Evolutionary conservation across 148 eudicot genomes (phyloP).

Genomic region (Vaccinium vitisidaea): DNA sequence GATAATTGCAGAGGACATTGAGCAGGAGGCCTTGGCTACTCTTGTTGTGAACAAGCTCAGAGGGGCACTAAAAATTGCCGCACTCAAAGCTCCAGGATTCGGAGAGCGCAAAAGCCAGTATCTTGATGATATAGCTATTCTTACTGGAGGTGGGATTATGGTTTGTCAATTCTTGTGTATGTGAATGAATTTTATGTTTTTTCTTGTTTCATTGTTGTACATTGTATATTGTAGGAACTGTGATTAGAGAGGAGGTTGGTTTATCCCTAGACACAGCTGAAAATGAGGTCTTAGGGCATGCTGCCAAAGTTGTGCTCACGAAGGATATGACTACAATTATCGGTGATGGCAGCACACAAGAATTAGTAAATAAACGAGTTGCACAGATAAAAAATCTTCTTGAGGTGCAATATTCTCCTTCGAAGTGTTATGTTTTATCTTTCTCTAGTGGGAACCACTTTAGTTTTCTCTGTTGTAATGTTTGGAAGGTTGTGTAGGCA

Average conservation of each 20-base stretch:
- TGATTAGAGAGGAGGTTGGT: conserved; percentile 66
- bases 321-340: conserved; percentile 57
- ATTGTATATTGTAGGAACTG: conserved; percentile 37
- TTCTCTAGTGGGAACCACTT: background rate
- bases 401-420: conserved; percentile 36
- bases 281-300: conserved; percentile 55
- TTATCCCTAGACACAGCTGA: conserved; percentile 48
- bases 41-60: conserved; percentile 76
- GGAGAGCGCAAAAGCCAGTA: conserved; percentile 66
- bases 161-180: background rate
- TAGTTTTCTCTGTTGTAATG: background rate
- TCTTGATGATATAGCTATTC: conserved; percentile 69
- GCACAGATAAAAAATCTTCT: conserved; percentile 45
- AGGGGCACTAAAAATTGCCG: conserved; percentile 73
- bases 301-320: conserved; percentile 49
- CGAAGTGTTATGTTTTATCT: background rate
- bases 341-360: conserved; percentile 70
- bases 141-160: conserved; percentile 53
- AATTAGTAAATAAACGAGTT: conserved; percentile 48
- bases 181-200: background rate
- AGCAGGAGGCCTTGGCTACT: conserved; percentile 77
- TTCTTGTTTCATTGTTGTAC: background rate
- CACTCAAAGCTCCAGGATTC: conserved; percentile 77
- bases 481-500: conserved; percentile 36
- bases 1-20: conserved; percentile 69